Percentiles rank a stretch among this genome's conserved stretches.
Evolutionary conservation across 2,329 filamentous ascomycete genomes (phyloP).

Genomic region (Aspergillus awamori): DNA sequence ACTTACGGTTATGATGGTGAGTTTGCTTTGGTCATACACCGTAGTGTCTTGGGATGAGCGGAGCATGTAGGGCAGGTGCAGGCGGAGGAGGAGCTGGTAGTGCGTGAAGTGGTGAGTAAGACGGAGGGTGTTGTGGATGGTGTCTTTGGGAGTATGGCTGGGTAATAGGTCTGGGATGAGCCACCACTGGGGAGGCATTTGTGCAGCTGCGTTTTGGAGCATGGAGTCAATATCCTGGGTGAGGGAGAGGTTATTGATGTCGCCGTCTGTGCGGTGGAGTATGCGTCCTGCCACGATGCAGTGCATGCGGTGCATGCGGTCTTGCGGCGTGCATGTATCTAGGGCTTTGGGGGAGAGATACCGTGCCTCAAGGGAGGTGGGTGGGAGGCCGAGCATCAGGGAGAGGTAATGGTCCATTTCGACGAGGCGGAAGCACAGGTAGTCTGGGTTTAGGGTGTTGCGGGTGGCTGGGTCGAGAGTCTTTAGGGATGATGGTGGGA

Average conservation of each 20-base stretch:
- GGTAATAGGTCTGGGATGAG: slow-evolving; percentile 30
- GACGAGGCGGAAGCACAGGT: slow-evolving; percentile 45
- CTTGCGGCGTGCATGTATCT: slow-evolving; percentile 30
- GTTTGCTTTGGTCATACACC: slow-evolving; percentile 54
- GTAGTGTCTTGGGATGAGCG: slow-evolving; percentile 30
- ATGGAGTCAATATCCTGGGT: slow-evolving; percentile 51
- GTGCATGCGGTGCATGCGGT: slow-evolving; percentile 53
- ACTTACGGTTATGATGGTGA: slow-evolving; percentile 54
- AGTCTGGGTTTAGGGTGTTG: slow-evolving; percentile 19
- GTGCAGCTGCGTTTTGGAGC: slow-evolving; percentile 48
- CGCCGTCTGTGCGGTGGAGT: slow-evolving; percentile 52
- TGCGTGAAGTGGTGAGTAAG: slow-evolving; percentile 56
- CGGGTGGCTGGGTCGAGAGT: slow-evolving; percentile 33
- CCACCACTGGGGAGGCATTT: slow-evolving; percentile 56
- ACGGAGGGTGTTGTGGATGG: slow-evolving; percentile 35
- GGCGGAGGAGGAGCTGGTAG: slow-evolving; percentile 54
- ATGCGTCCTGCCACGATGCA: slow-evolving; percentile 50
- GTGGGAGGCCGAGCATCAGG: slow-evolving; percentile 48
- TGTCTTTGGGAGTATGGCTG: slow-evolving; percentile 17
- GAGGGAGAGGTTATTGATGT: slow-evolving; percentile 40
- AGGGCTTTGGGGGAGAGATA: not conserved
- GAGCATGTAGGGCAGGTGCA: slow-evolving; percentile 61
- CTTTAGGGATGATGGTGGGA: slow-evolving; percentile 12
- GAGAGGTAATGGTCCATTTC: slow-evolving; percentile 45
- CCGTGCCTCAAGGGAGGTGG: slow-evolving; percentile 24